A percentile compares a stretch with the other conserved stretches of the same genome.
Conservation (phyloP, 208 protist genomes). For the Leishmania gerbilli region DNA sequence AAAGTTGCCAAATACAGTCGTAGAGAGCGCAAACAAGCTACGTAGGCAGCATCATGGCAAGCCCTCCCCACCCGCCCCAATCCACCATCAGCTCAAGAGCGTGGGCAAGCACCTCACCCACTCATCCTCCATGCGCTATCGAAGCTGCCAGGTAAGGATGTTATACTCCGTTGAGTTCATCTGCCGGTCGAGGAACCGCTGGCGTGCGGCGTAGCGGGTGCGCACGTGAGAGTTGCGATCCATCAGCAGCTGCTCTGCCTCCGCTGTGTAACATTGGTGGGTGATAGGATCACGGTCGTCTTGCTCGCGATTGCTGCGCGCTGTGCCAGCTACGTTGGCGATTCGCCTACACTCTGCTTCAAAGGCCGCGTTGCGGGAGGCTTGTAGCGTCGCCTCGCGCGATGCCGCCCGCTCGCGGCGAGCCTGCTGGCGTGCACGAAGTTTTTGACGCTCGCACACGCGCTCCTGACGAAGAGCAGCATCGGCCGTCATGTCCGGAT, state of each 20-base stretch:
- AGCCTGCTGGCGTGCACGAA: background rate
- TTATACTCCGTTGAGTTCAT: constrained; percentile 57
- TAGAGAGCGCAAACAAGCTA: background rate
- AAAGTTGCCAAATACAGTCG: background rate
- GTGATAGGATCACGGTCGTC: constrained; percentile 65
- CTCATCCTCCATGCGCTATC: constrained; percentile 1
- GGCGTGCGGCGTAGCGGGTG: constrained; percentile 42
- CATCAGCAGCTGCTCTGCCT: constrained; percentile 29
- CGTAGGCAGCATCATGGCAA: background rate
- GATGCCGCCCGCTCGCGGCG: constrained; percentile 26
- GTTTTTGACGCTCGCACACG: background rate
- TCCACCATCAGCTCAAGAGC: background rate
- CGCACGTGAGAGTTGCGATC: constrained; percentile 26
- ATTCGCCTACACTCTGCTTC: constrained; percentile 26
- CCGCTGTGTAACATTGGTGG: constrained; percentile 47
- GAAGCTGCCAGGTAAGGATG: constrained; percentile 56
- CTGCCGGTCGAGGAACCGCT: constrained; percentile 26
- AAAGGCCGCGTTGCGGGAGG: constrained; percentile 38
- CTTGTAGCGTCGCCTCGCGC: constrained; percentile 35
- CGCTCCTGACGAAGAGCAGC: constrained; percentile 49
- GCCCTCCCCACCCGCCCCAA: background rate
- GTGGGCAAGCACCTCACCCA: background rate
- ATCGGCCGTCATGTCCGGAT: constrained; percentile 44
- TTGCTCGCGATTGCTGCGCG: constrained; percentile 47
- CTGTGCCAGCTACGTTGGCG: constrained; percentile 29